Evolutionary conservation across 2,329 filamentous ascomycete genomes (phyloP).

Genomic region (Graphiopsis chlorocephala): DNA sequence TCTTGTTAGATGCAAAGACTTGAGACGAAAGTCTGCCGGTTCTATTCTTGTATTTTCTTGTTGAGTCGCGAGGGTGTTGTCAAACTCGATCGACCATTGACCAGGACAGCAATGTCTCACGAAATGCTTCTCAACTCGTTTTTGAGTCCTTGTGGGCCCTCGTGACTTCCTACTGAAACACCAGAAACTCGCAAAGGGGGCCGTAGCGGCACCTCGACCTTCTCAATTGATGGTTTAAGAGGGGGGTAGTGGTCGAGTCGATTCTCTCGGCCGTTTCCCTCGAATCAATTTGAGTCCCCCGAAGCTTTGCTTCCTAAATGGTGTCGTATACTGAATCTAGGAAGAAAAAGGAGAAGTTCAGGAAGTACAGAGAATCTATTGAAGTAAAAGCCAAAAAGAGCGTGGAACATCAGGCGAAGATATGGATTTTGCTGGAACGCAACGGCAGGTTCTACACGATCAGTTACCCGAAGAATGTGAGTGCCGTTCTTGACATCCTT

Average conservation of each 20-base stretch:
- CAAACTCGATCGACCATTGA: no score
- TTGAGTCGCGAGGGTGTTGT: no score
- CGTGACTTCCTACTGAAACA: not conserved
- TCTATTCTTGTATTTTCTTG: no score
- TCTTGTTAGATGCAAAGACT: not conserved
- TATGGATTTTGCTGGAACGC: not conserved
- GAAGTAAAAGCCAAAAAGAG: not conserved
- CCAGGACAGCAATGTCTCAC: no score
- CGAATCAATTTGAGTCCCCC: no score
- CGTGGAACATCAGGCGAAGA: not conserved
- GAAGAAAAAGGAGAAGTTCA: not conserved
- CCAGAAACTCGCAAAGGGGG: not conserved
- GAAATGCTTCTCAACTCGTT: not conserved
- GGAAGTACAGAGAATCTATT: not conserved
- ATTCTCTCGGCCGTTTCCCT: no score
- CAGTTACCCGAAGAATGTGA: not conserved
- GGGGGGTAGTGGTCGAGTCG: no score
- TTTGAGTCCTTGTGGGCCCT: not conserved
- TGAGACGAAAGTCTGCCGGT: no score
- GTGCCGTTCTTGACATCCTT: no score
- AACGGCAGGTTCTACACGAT: not conserved
- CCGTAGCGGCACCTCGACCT: no score
- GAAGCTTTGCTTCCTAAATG: not conserved
- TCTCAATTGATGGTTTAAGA: no score
- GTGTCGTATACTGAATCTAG: not conserved